Evolutionary conservation across 306 rosid genomes (phyloP).

Genomic region (Gillenia trifoliata): DNA sequence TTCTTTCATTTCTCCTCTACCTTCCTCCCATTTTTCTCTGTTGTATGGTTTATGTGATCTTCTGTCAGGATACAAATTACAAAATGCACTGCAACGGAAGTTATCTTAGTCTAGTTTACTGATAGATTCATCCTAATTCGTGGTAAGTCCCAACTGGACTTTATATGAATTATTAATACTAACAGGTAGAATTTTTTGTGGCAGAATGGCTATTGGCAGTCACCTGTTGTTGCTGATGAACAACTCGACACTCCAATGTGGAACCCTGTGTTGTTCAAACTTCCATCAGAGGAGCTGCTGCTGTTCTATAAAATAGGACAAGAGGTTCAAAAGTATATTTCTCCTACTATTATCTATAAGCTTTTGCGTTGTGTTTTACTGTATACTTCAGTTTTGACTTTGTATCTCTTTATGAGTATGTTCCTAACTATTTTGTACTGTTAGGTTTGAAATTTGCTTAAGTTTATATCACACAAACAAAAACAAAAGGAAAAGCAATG

Average conservation of each 20-base stretch:
- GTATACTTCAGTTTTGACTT: not conserved
- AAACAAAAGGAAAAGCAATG: not conserved
- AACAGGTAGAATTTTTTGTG: constrained; percentile 13
- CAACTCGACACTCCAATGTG: constrained; percentile 78
- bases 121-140: not conserved
- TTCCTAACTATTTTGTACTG: not conserved
- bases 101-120: not conserved
- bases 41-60: not conserved
- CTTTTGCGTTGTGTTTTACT: not conserved
- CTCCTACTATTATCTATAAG: not conserved
- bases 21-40: not conserved
- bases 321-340: constrained; percentile 73
- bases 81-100: not conserved
- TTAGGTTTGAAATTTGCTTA: not conserved
- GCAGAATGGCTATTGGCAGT: constrained; percentile 71
- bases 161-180: constrained; percentile 21
- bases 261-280: constrained; percentile 87
- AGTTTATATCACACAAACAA: not conserved
- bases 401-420: not conserved
- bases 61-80: not conserved
- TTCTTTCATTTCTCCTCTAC: not conserved
- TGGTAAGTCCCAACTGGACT: not conserved
- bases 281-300: constrained; percentile 79
- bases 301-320: constrained; percentile 82
- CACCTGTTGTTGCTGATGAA: constrained; percentile 69